Conservation (phyloP, 495 filamentous ascomycete species). For the Xylona heveae region DNA sequence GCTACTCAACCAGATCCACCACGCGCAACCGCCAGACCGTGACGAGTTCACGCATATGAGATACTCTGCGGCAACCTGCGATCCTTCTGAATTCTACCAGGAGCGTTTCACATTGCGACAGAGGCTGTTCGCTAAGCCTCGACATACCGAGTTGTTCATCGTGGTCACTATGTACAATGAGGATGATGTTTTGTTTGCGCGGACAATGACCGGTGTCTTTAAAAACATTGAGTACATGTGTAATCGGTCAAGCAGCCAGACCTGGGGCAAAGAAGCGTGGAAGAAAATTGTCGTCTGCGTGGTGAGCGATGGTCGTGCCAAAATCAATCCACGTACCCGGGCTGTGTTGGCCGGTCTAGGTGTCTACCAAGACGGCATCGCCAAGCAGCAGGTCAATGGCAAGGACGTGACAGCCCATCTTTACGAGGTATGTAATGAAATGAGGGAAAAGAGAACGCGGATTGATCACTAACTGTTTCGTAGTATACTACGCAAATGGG, state of each 20-base stretch:
- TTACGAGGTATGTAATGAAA: conserved; percentile 38
- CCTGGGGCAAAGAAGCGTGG: conserved; percentile 97
- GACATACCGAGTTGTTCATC: conserved; percentile 94
- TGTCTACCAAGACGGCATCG: conserved; percentile 95
- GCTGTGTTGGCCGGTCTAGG: conserved; percentile 85
- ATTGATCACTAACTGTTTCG: no score
- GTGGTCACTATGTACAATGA: conserved; percentile 99
- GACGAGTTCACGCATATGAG: conserved; percentile 99
- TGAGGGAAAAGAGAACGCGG: conserved; percentile 1
- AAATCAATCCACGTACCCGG: conserved; percentile 85
- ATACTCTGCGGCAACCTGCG: conserved; percentile 92
- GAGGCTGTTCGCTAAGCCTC: conserved; percentile 76
- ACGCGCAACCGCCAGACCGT: conserved; percentile 58
- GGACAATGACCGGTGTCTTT: conserved; percentile 93
- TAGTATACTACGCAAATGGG: conserved; percentile 90
- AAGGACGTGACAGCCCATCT: conserved; percentile 93
- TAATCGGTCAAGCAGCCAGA: conserved; percentile 71
- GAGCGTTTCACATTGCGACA: conserved; percentile 88
- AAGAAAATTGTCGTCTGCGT: conserved; percentile 99
- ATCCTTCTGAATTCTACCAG: conserved; percentile 69
- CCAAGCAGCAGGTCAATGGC: conserved; percentile 91
- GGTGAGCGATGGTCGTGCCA: conserved; percentile 92
- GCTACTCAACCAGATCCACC: conserved; percentile 65
- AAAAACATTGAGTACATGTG: conserved; percentile 99
- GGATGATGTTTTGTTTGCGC: conserved; percentile 87